Conservation (phyloP, 768 basidiomycete genomes). For the Crepidotus variabilis region DNA sequence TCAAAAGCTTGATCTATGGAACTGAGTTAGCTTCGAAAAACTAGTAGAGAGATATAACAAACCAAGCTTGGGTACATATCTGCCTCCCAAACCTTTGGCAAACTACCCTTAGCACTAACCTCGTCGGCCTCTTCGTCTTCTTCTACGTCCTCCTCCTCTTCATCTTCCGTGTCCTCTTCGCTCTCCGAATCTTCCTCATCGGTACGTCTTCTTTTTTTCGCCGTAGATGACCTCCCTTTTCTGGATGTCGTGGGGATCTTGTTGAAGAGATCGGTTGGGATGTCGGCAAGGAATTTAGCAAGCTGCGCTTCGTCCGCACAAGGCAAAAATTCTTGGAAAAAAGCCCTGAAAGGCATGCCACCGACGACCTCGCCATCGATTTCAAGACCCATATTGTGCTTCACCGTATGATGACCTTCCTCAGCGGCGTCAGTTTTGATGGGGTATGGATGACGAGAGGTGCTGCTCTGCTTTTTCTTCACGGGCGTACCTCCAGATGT, state of each 20-base stretch:
- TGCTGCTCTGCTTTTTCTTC: background rate
- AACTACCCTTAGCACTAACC: too few species aligned
- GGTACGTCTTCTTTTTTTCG: background rate
- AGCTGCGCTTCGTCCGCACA: background rate
- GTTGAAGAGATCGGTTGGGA: background rate
- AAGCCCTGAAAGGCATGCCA: background rate
- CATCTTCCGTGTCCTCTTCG: too few species aligned
- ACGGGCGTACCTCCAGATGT: background rate
- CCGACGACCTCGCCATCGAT: background rate
- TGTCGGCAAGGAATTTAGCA: background rate
- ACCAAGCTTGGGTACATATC: too few species aligned
- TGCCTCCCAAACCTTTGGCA: too few species aligned
- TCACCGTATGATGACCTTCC: background rate
- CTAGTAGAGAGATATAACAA: too few species aligned
- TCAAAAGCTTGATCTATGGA: too few species aligned
- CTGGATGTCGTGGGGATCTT: background rate
- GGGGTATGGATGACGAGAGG: background rate
- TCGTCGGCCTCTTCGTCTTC: too few species aligned
- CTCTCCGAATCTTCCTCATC: background rate
- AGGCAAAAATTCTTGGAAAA: background rate
- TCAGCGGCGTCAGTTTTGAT: background rate
- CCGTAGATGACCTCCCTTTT: background rate
- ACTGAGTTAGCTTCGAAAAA: too few species aligned
- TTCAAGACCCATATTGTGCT: background rate
- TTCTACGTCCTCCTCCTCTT: too few species aligned